phyloP scores from a whole-genome alignment of 2,329 filamentous ascomycete genomes.

The Lachnellula willkommii region DNA sequence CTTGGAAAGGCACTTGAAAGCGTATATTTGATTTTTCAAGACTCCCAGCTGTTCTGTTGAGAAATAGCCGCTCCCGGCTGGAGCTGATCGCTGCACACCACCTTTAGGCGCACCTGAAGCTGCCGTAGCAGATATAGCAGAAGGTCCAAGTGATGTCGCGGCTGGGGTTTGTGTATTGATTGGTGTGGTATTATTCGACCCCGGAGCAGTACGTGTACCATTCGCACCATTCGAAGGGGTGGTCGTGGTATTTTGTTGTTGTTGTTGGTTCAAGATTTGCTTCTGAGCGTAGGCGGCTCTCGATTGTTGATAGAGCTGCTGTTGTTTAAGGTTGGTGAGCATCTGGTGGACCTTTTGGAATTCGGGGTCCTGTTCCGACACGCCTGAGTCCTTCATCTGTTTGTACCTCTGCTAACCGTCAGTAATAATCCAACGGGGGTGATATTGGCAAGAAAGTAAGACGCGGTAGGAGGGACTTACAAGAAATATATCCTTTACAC shows the following conservation, averaged over 20 bases:
- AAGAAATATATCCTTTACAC: slow-evolving; percentile 63
- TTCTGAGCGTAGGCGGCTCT: slow-evolving; percentile 52
- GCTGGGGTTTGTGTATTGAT: slow-evolving; percentile 19
- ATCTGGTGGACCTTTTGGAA: slow-evolving; percentile 77
- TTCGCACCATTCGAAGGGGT: slow-evolving; percentile 53
- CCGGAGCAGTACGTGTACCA: slow-evolving; percentile 40
- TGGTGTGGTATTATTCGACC: slow-evolving; percentile 21
- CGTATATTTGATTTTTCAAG: slow-evolving; percentile 79
- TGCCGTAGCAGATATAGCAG: slow-evolving; percentile 25
- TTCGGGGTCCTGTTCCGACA: slow-evolving; percentile 78
- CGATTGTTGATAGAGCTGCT: slow-evolving; percentile 35
- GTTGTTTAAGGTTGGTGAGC: slow-evolving; percentile 64
- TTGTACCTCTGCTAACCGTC: slow-evolving; percentile 66
- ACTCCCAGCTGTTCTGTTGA: slow-evolving; percentile 72
- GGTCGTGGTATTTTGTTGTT: slow-evolving; percentile 49
- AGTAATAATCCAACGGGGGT: slow-evolving; percentile 10
- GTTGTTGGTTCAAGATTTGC: slow-evolving; percentile 37
- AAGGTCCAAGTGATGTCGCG: slow-evolving; percentile 26
- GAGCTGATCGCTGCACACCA: slow-evolving; percentile 25
- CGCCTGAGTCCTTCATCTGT: slow-evolving; percentile 80
- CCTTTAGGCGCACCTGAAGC: slow-evolving; percentile 19
- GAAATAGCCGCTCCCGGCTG: slow-evolving; percentile 53
- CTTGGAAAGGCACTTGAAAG: slow-evolving; percentile 85
- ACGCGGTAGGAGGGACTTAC: slow-evolving; percentile 40
- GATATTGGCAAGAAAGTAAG: slow-evolving; percentile 1